Base-by-base conservation (phyloP, 306 rosid species). In the Ormosia emarginata region DNA sequence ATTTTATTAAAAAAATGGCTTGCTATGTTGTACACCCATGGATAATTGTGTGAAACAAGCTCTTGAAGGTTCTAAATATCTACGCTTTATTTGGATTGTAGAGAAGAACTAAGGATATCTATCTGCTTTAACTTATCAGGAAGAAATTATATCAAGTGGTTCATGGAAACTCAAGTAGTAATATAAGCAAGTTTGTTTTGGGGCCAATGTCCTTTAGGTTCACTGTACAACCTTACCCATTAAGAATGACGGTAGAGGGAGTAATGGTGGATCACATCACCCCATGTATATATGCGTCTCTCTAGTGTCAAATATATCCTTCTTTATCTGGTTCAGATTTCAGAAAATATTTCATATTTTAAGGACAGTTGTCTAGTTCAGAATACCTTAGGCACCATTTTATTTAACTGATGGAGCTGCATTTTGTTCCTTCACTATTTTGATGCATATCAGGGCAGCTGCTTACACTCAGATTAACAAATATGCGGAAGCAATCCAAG, bases 391-490 rank as follows among this genome's bases (percentile, higher is more conserved):
- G 40, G 40, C 49, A 17, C 74, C 70, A 30, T 12, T 36, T 40
- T 61, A 77, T 76, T 29, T 78, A 9, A 75, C 71, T 85, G 30
- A 79, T 67, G n/a, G 72, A 71, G 73, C 44, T 75, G 52, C 56
- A 74, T 46, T 43, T 71, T 46, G 36, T 40, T 47, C 34, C 29
- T 76, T 86, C 36, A 43, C 80, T 83, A 57, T 44, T 70, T 36
- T 81, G 71, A 65, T 11, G 61, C 67, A 37, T 74, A 37, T 78
- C 87, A 95, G 99, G 94, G 99, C 99, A 44, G 99, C 98, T 79
- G 99, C 99, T 56, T 93, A 89, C 87, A 93, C 99, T 75, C 98
- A 89, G 66, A 70, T 86, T 69, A 85, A 85, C 81, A 87, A 90
- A 81, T 93, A 93, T 81, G 12, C 76, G n/a, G 93, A 91, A 89